Evolutionary conservation across 2,329 filamentous ascomycete genomes (phyloP).

Genomic region (Orbilia quercus): DNA sequence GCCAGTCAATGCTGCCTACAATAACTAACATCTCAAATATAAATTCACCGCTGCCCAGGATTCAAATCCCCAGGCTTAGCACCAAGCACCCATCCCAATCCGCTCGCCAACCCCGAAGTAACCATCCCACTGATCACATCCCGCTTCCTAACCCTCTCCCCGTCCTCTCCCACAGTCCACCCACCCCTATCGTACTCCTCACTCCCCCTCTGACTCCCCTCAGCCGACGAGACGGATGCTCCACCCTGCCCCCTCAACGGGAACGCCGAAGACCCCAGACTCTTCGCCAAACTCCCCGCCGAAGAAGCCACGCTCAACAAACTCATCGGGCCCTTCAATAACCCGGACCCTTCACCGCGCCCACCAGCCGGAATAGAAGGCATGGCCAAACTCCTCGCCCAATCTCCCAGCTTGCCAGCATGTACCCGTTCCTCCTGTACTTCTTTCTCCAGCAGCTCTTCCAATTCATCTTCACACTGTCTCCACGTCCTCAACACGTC

Average conservation of each 20-base stretch:
- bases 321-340: conserved; percentile 65
- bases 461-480: conserved; percentile 81
- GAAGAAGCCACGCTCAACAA: conserved; percentile 68
- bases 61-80: conserved; percentile 65
- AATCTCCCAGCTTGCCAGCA: conserved; percentile 73
- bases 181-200: conserved; percentile 57
- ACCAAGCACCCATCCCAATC: conserved; percentile 75
- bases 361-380: conserved; percentile 60
- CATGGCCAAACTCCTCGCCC: conserved; percentile 61
- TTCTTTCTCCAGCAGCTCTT: conserved; percentile 74
- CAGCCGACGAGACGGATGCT: conserved; percentile 63
- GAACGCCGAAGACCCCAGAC: conserved; percentile 66
- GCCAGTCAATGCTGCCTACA: conserved; percentile 9
- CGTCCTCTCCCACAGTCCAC: conserved; percentile 59
- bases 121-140: conserved; percentile 77
- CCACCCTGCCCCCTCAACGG: conserved; percentile 62
- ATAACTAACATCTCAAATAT: conserved; percentile 7
- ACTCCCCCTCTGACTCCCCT: conserved; percentile 61
- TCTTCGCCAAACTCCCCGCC: conserved; percentile 64
- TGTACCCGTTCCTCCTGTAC: conserved; percentile 76
- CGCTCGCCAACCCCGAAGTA: conserved; percentile 74
- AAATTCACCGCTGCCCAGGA: conserved; percentile 11
- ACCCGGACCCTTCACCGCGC: conserved; percentile 61
- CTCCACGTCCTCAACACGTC: conserved; percentile 81
- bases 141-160: conserved; percentile 72